Evolutionary conservation across 495 filamentous ascomycete species (phyloP), one percentile per base, ranked within the genome.

Genomic region (Cudoniella acicularis): DNA sequence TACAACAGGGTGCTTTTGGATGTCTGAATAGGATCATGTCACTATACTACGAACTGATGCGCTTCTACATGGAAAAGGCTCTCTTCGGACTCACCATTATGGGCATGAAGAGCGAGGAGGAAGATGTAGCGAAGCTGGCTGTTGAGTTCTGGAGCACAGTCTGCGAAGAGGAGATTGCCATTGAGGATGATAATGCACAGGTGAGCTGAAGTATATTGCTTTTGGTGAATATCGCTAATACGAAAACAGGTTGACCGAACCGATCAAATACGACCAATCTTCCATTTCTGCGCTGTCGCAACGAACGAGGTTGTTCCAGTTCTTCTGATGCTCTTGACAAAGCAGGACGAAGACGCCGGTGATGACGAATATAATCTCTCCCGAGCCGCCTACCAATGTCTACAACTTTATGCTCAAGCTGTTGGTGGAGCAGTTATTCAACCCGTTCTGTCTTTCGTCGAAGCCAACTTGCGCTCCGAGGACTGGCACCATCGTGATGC

Each of bases 121-220:
- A 98, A 71, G 94, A 98, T 73, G 95, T 98, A 41, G 87, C 95
- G 43, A 98, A 98, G 80, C 82, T 98, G 24, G 94, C 94, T 22
- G 90, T 98, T 61, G 94, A 98, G 68, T 98, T 98, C 79, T 98
- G 94, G 94, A 97, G 94, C 76, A 98, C 94, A 18, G 94, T 98
- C 41, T 98, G 94, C 76, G 94, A 98, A 70, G 94, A 98, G 75
- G 94, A 98, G 71, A 90, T 96, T 61, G 84, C 87, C 56, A 97
- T 98, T 69, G 94, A 98, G 62, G 94, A 98, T 66, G 94, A 98
- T 70, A 98, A 98, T 68, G 79, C 83, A 60, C 87, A 90, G 80
- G 90, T 92, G 79, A 63, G 71, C 64, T 27, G 66, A 1, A 49
- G 18, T 23, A 51, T 45, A 45, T 75, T 45, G n/a, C 53, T 55